A percentile compares a stretch with the other conserved stretches of the same genome.
These are phyloP conservation scores for Trichoderma harzianum DNA, from an alignment of 2,329 filamentous ascomycete species.

Conservation along the genomic window DNA sequence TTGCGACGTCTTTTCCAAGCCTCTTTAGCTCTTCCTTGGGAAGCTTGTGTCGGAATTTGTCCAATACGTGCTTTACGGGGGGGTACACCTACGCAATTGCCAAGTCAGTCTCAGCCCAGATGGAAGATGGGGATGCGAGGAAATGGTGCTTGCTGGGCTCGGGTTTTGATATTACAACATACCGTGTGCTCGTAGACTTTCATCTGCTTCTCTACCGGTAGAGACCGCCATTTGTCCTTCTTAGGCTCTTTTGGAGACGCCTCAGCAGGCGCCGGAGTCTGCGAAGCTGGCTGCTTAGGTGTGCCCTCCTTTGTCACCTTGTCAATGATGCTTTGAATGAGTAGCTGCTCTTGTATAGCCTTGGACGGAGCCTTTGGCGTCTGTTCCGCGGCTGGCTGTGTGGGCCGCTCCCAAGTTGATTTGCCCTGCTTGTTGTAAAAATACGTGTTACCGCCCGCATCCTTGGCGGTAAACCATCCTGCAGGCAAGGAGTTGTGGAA, in stretches of 20 bases:
- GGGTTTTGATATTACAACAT: slow-evolving; percentile 37
- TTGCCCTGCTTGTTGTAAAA: slow-evolving; percentile 78
- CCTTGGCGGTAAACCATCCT: slow-evolving; percentile 82
- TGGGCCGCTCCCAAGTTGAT: slow-evolving; percentile 80
- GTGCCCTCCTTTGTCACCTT: slow-evolving; percentile 68
- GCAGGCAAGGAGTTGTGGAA: slow-evolving; percentile 60
- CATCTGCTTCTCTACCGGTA: slow-evolving; percentile 81
- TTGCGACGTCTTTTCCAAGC: slow-evolving; percentile 66
- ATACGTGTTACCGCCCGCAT: slow-evolving; percentile 69
- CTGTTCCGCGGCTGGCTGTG: slow-evolving; percentile 62
- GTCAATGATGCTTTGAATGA: slow-evolving; percentile 80
- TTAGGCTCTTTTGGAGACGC: slow-evolving; percentile 56
- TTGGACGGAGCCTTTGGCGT: slow-evolving; percentile 63
- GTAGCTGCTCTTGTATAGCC: slow-evolving; percentile 61
- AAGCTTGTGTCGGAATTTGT: slow-evolving; percentile 83
- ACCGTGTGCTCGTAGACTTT: slow-evolving; percentile 94
- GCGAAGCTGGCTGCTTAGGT: slow-evolving; percentile 53
- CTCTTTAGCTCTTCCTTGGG: slow-evolving; percentile 72
- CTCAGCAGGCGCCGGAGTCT: slow-evolving; percentile 61
- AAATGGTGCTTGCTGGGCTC: neutral
- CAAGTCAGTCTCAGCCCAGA: neutral
- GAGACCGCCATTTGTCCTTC: slow-evolving; percentile 67
- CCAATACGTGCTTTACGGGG: slow-evolving; percentile 78
- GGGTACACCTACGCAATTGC: slow-evolving; percentile 59
- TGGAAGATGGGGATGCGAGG: neutral